Conservation (phyloP, 164 flowering plant genomes). For the grape (Vitis vinifera) region DNA sequence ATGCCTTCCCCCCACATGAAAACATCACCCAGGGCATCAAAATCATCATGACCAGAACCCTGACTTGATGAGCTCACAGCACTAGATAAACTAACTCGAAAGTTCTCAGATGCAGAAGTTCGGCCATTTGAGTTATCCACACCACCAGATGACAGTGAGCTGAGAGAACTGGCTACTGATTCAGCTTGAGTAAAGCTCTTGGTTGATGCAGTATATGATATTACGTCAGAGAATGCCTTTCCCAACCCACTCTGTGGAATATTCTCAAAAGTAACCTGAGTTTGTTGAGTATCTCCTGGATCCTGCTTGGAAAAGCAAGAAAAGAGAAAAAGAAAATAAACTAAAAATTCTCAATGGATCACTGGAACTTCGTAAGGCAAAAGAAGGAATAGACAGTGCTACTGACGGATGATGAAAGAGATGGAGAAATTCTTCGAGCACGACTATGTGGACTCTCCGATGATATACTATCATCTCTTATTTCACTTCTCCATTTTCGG, state of each 20-base stretch:
- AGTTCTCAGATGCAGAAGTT: constrained; percentile 57
- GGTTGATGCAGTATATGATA: constrained; percentile 52
- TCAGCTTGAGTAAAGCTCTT: constrained; percentile 42
- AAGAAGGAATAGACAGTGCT: constrained; percentile 6
- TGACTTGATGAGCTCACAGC: constrained; percentile 92
- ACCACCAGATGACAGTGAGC: constrained; percentile 32
- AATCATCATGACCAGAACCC: constrained; percentile 73
- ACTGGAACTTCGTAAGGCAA: neutral
- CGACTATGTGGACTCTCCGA: constrained; percentile 45
- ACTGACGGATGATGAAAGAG: constrained; percentile 41
- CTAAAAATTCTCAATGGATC: neutral
- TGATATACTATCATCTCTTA: constrained; percentile 43
- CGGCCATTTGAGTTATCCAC: constrained; percentile 53
- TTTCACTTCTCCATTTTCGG: constrained; percentile 48
- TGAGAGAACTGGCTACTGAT: constrained; percentile 28
- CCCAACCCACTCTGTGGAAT: constrained; percentile 54
- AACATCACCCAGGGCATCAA: constrained; percentile 84
- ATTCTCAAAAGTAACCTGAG: constrained; percentile 41
- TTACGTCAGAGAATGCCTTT: constrained; percentile 74
- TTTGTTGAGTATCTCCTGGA: constrained; percentile 45
- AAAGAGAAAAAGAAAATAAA: constrained; percentile 2
- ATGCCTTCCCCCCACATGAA: constrained; percentile 88
- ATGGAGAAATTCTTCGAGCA: constrained; percentile 39
- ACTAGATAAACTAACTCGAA: constrained; percentile 89
- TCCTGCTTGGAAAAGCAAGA: constrained; percentile 38